Evolutionary conservation across 2,329 filamentous ascomycete species (phyloP).

Genomic region (Pseudopithomyces chartarum): DNA sequence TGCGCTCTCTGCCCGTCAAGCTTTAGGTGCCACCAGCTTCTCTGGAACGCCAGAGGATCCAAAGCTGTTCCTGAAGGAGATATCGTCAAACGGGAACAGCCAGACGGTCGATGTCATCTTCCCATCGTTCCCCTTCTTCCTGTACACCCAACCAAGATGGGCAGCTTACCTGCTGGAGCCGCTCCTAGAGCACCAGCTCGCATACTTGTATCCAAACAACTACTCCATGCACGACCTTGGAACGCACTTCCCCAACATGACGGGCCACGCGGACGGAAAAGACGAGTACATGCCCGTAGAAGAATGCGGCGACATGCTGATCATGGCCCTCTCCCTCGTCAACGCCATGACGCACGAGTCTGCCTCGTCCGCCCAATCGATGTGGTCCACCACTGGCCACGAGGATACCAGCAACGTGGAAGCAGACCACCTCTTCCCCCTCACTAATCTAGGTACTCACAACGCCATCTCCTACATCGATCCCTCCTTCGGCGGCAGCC

Average conservation of each 20-base stretch:
- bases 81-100: conserved; percentile 82
- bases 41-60: conserved; percentile 72
- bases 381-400: conserved; percentile 58
- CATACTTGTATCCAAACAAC: conserved; percentile 81
- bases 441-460: conserved; percentile 54
- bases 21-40: conserved; percentile 78
- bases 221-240: conserved; percentile 81
- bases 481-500: conserved; percentile 61
- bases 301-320: conserved; percentile 81
- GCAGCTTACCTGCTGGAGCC: conserved; percentile 79
- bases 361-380: conserved; percentile 60
- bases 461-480: conserved; percentile 65
- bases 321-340: conserved; percentile 78
- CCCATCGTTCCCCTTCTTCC: conserved; percentile 82
- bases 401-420: conserved; percentile 23
- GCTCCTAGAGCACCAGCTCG: conserved; percentile 78
- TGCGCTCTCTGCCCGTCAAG: conserved; percentile 77
- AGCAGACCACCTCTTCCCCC: conserved; percentile 51
- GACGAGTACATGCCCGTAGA: conserved; percentile 80
- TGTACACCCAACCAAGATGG: conserved; percentile 84
- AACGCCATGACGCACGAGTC: conserved; percentile 72
- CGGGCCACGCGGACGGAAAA: conserved; percentile 70
- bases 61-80: conserved; percentile 82
- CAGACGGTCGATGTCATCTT: conserved; percentile 90
- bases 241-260: conserved; percentile 75